Conservation (phyloP, 805 yeast species). For the Wickerhamomyces rabaulensis region DNA sequence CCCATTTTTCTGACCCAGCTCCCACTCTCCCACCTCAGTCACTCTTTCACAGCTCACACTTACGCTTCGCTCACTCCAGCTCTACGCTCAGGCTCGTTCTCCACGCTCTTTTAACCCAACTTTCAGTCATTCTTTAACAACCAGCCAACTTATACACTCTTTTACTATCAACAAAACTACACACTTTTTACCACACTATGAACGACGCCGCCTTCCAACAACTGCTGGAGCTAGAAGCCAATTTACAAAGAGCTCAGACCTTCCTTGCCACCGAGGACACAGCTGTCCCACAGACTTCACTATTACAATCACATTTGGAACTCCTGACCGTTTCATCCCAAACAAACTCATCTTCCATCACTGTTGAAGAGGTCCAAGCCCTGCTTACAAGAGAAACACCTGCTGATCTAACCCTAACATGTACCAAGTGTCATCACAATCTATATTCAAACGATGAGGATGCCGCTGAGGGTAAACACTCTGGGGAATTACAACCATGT, state of each 20-base stretch:
- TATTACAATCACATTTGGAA: conserved; percentile 9
- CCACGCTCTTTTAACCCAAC: not conserved
- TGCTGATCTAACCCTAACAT: conserved; percentile 19
- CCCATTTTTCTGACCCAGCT: too few relatives aligned
- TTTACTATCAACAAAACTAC: too few relatives aligned
- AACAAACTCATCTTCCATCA: conserved; percentile 18
- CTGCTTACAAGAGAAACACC: conserved; percentile 19
- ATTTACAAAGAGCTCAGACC: conserved; percentile 4
- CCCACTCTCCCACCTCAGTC: not conserved
- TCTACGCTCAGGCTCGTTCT: not conserved
- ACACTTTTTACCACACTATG: conserved; percentile 8
- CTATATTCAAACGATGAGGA: conserved; percentile 20
- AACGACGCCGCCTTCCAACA: conserved; percentile 14
- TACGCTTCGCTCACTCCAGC: not conserved
- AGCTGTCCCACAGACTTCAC: not conserved
- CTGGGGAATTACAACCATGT: conserved; percentile 14
- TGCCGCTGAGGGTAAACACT: conserved; percentile 13
- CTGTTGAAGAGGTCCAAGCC: conserved; percentile 23
- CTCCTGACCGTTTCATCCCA: conserved; percentile 4
- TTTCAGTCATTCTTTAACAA: not conserved
- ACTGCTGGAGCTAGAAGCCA: conserved; percentile 16
- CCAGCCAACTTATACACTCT: not conserved
- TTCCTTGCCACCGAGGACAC: not conserved
- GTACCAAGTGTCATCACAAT: conserved; percentile 22
- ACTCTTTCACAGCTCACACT: not conserved